Evolutionary conservation across 1,284 basidiomycete genomes (phyloP).

Genomic region (Rhizoctonia solani): DNA sequence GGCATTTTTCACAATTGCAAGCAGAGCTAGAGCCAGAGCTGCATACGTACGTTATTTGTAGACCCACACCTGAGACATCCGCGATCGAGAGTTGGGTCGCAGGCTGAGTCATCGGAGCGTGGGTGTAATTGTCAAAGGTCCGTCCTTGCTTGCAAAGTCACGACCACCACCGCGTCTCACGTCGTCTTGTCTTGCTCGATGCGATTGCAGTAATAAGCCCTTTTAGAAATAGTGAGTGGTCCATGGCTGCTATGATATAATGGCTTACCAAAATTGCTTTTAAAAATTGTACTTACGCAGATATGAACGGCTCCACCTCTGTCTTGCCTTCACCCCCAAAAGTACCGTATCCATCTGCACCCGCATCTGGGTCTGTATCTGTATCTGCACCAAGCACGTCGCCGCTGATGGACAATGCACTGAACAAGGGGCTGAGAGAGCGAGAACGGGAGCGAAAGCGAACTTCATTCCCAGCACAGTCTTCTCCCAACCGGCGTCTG

Average conservation of each 20-base stretch:
- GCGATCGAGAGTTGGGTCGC: background rate
- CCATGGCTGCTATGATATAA: no score
- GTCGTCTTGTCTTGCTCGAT: background rate
- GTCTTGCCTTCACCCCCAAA: constrained; percentile 27
- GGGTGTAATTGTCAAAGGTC: background rate
- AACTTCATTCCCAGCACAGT: constrained; percentile 13
- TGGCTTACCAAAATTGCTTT: background rate
- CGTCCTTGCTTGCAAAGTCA: constrained; percentile 15
- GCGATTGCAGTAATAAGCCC: background rate
- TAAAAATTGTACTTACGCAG: background rate
- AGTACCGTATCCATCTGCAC: constrained; percentile 26
- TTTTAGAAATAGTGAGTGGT: constrained; percentile 2
- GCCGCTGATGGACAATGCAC: constrained; percentile 8
- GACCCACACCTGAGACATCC: no score
- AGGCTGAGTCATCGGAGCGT: constrained; percentile 33
- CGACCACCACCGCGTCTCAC: constrained; percentile 17
- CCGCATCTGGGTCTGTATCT: constrained; percentile 19
- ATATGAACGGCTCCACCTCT: constrained; percentile 27
- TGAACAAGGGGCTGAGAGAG: constrained; percentile 18
- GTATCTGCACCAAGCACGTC: no score
- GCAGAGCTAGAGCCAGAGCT: background rate
- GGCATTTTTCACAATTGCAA: no score
- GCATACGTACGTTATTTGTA: no score
- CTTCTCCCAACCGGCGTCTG: constrained; percentile 2
- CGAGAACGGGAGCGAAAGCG: constrained; percentile 24